Base-by-base conservation (phyloP, 176 grass and related monocot species). In the Puya raimondii region DNA sequence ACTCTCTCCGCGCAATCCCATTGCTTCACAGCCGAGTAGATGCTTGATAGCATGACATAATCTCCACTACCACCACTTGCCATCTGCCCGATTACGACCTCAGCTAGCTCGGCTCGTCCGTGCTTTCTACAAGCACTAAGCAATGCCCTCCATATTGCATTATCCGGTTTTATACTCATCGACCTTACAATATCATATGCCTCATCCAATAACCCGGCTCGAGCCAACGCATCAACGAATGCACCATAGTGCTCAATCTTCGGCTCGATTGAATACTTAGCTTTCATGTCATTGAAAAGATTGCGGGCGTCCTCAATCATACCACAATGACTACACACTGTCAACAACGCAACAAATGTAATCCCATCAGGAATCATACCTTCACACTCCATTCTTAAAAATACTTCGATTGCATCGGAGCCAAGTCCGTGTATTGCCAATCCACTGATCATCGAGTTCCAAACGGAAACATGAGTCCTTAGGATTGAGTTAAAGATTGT, bases 251-350 rank as follows among this genome's bases (percentile, higher is more conserved):
- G 88, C 77, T 91, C 68, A 67, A 87, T 70, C 68, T 53, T 57
- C 70, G 75, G 84, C 13, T 66, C 80, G 49, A 91, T 84, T 25
- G 52, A 72, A 72, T 91, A 86, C 26, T 73, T 71, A n/a, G 65
- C 16, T 73, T 22, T 76, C 84, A 91, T 91, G 53, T 10, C 47
- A 42, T 66, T 58, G 52, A 91, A 82, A 67, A 82, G 83, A 16
- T 64, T 57, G 9, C 51, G 78, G 67, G 78, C 84, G 64, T 87
- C 75, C 87, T 87, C 78, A 27, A 87, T 64, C 81, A 91, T 81
- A 18, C 88, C 81, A 61, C 81, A 86, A 72, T 87, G 81, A 49
- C 88, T 87, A 72, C 88, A 91, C 69, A 84, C 84, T 82, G 88
- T 84, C 68, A 91, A 70, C 17, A 91, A 66, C 56, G 84, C 78